Percentiles rank a stretch among this genome's conserved stretches.
Conservation (phyloP, 441 rosid species). For the Aleurites moluccanus region DNA sequence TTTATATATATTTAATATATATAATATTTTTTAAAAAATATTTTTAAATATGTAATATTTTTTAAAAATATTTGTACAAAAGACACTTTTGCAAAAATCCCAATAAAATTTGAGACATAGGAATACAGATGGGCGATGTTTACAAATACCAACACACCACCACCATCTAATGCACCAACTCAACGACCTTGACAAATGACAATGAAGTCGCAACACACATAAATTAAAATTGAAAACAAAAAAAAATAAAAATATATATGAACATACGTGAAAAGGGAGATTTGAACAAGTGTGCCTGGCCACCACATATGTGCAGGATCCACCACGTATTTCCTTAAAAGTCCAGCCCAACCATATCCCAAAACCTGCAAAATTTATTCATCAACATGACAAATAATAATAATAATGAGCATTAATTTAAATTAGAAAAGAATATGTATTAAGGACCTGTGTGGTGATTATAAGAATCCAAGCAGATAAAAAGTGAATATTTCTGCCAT, state of each 20-base stretch:
- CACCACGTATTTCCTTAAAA: slow-evolving; percentile 43
- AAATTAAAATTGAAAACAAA: background rate
- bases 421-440: background rate
- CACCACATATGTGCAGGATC: slow-evolving; percentile 51
- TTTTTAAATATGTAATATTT: too few relatives aligned
- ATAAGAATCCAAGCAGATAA: slow-evolving; percentile 76
- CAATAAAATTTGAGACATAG: too few relatives aligned
- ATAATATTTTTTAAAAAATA: too few relatives aligned
- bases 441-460: slow-evolving; percentile 70
- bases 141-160: background rate
- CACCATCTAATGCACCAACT: too few relatives aligned
- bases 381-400: too few relatives aligned
- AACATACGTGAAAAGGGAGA: slow-evolving; percentile 34
- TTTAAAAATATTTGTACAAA: too few relatives aligned
- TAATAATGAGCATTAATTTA: too few relatives aligned
- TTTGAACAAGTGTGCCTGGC: slow-evolving; percentile 41
- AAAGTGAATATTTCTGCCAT: slow-evolving; percentile 57
- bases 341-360: slow-evolving; percentile 47
- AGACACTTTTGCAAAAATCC: too few relatives aligned
- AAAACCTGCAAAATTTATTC: slow-evolving; percentile 28
- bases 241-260: background rate
- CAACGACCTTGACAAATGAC: background rate
- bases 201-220: background rate
- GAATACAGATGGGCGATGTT: background rate
- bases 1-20: too few relatives aligned